phyloP scores from a whole-genome alignment of 1,284 basidiomycete genomes.

The Microbotryum intermedium region DNA sequence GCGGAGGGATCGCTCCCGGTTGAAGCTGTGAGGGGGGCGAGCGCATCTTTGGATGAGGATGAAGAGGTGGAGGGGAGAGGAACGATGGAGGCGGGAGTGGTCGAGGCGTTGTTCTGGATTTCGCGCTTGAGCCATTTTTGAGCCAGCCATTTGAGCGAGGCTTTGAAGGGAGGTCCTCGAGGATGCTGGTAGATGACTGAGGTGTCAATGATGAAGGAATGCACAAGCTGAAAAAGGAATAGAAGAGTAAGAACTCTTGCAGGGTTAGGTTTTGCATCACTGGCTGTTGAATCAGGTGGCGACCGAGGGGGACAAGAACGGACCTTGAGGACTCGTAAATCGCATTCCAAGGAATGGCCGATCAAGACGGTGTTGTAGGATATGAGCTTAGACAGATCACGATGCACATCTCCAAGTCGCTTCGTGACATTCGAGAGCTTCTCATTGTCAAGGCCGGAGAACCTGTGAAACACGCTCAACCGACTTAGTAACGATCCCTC shows the following conservation, averaged over 20 bases:
- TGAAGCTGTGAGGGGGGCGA: too few species aligned
- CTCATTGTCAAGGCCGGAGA: constrained; percentile 79
- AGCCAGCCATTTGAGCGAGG: constrained; percentile 82
- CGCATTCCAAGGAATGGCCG: constrained; percentile 89
- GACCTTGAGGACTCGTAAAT: constrained; percentile 72
- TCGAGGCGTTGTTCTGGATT: constrained; percentile 51
- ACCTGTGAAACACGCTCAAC: constrained; percentile 45
- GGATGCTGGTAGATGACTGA: constrained; percentile 80
- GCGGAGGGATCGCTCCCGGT: too few species aligned
- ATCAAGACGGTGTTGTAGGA: constrained; percentile 65
- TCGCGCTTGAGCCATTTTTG: constrained; percentile 78
- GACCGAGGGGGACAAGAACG: constrained; percentile 40
- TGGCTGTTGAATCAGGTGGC: constrained; percentile 6
- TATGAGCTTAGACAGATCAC: constrained; percentile 48
- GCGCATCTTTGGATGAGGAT: too few species aligned
- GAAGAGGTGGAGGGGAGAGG: too few species aligned
- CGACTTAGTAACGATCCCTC: too few species aligned
- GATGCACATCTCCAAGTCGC: constrained; percentile 65
- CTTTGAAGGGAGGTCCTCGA: constrained; percentile 78
- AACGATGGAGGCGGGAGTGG: constrained; percentile 20
- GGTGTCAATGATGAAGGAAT: constrained; percentile 80
- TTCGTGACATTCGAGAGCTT: constrained; percentile 60
- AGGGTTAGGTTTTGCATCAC: too few species aligned
- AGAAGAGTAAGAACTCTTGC: not conserved
- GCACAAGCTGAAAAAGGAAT: constrained; percentile 12